A percentile compares a stretch with the other conserved stretches of the same genome.
phyloP scores from a whole-genome alignment of 2,329 filamentous ascomycete species.

The Colletotrichum tamarilloi region DNA sequence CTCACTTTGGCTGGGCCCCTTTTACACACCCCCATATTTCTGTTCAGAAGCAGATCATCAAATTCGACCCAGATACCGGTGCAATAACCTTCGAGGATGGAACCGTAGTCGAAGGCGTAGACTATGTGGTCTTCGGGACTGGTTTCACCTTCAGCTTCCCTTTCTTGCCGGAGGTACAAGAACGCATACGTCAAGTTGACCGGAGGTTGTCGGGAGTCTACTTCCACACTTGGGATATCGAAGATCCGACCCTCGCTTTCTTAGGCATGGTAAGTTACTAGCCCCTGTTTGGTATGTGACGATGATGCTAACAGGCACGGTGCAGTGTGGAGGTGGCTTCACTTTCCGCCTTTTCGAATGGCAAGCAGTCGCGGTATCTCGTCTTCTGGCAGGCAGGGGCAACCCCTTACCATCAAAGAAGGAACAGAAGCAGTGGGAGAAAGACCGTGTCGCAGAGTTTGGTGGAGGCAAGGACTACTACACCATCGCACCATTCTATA shows the following conservation, averaged over 20 bases:
- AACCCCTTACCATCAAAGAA: constrained; percentile 39
- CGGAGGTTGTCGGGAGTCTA: constrained; percentile 48
- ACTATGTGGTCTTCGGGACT: constrained; percentile 69
- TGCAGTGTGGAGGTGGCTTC: constrained; percentile 47
- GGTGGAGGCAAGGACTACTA: constrained; percentile 48
- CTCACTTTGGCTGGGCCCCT: constrained; percentile 66
- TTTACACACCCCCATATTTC: constrained; percentile 64
- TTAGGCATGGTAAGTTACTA: constrained; percentile 47
- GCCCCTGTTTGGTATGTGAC: no score
- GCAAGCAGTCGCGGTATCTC: constrained; percentile 50
- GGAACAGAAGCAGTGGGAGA: constrained; percentile 48
- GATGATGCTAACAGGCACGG: neutral
- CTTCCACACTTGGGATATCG: constrained; percentile 49
- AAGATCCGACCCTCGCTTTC: constrained; percentile 47
- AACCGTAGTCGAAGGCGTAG: constrained; percentile 57
- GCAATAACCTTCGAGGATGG: constrained; percentile 64
- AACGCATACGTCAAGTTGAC: constrained; percentile 51
- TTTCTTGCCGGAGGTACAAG: constrained; percentile 59
- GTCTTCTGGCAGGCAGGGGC: constrained; percentile 46
- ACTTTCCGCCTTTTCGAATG: constrained; percentile 52
- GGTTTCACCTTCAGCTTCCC: constrained; percentile 69
- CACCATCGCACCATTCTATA: constrained; percentile 47
- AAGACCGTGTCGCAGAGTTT: constrained; percentile 41
- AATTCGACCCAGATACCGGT: constrained; percentile 47
- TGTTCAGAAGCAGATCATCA: constrained; percentile 55